These are phyloP conservation scores for Venturia effusa DNA, from an alignment of 2,329 filamentous ascomycete species.

Conservation along the genomic window DNA sequence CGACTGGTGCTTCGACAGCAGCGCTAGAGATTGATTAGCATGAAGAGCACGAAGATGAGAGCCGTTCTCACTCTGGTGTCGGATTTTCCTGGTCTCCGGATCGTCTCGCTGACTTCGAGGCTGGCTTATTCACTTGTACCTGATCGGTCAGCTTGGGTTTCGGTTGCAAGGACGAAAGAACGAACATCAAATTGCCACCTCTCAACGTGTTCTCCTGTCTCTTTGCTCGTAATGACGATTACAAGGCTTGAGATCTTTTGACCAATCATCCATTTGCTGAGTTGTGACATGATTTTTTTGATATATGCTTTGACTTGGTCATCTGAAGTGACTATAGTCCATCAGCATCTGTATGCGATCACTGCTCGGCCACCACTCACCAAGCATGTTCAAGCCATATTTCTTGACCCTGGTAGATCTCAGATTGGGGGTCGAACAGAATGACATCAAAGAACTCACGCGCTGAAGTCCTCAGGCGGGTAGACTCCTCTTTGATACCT, in stretches of 20 bases:
- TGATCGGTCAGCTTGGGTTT: slow-evolving; percentile 23
- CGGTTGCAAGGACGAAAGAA: slow-evolving; percentile 4
- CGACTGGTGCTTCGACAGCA: slow-evolving; percentile 13
- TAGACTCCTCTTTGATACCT: slow-evolving; percentile 74
- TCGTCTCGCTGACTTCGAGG: slow-evolving; percentile 40
- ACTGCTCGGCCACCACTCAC: slow-evolving; percentile 32
- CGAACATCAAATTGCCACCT: slow-evolving; percentile 93
- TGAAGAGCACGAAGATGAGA: not conserved
- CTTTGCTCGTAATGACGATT: slow-evolving; percentile 92
- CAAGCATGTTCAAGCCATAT: slow-evolving; percentile 96
- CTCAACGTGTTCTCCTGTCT: slow-evolving; percentile 92
- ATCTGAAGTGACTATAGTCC: slow-evolving; percentile 65
- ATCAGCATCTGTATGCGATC: slow-evolving; percentile 13
- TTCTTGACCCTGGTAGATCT: slow-evolving; percentile 65
- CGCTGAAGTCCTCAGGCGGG: slow-evolving; percentile 91
- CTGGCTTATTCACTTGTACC: slow-evolving; percentile 45
- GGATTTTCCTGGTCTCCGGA: slow-evolving; percentile 61
- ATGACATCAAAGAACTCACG: slow-evolving; percentile 42
- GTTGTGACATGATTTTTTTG: slow-evolving; percentile 97
- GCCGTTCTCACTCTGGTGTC: slow-evolving; percentile 36
- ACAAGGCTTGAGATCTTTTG: slow-evolving; percentile 97
- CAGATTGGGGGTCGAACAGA: slow-evolving; percentile 12
- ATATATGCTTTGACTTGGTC: slow-evolving; percentile 99
- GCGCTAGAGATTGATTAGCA: not conserved
- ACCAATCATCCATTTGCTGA: slow-evolving; percentile 95